phyloP scores from a whole-genome alignment of 139 green algal species.

The Haematococcus sp. region DNA sequence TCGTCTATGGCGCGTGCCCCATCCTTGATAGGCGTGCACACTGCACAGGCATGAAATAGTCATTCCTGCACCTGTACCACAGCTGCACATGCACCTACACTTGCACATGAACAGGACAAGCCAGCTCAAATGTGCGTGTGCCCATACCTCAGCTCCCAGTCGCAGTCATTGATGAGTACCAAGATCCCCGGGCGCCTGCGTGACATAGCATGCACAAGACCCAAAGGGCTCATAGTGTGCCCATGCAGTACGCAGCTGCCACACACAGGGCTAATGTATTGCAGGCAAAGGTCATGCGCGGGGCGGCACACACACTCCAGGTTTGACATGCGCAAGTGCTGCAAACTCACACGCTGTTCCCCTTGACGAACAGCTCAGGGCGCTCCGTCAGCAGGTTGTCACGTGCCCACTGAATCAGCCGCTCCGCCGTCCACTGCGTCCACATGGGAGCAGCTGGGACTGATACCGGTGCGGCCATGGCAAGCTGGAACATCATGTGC shows the following conservation, averaged over 20 bases:
- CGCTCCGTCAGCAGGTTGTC: slow-evolving; percentile 77
- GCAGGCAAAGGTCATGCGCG: background rate
- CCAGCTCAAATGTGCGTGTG: background rate
- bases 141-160: slow-evolving; percentile 89
- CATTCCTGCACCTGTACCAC: no score
- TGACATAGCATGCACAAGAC: background rate
- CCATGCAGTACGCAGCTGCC: background rate
- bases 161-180: slow-evolving; percentile 91
- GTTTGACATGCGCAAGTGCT: no score
- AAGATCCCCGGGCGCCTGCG: slow-evolving; percentile 87
- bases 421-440: slow-evolving; percentile 54
- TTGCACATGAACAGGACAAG: no score
- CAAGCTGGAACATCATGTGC: background rate
- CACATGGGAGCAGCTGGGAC: no score
- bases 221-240: background rate
- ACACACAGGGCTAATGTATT: background rate
- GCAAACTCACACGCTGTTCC: slow-evolving; percentile 72
- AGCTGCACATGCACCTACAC: no score
- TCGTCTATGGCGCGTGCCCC: background rate
- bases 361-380: slow-evolving; percentile 89
- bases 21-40: background rate
- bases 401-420: slow-evolving; percentile 65
- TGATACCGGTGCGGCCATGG: no score
- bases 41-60: no score
- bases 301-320: slow-evolving; percentile 3